Conservation (phyloP, 208 protist species). For the Leishmania aethiopica region DNA sequence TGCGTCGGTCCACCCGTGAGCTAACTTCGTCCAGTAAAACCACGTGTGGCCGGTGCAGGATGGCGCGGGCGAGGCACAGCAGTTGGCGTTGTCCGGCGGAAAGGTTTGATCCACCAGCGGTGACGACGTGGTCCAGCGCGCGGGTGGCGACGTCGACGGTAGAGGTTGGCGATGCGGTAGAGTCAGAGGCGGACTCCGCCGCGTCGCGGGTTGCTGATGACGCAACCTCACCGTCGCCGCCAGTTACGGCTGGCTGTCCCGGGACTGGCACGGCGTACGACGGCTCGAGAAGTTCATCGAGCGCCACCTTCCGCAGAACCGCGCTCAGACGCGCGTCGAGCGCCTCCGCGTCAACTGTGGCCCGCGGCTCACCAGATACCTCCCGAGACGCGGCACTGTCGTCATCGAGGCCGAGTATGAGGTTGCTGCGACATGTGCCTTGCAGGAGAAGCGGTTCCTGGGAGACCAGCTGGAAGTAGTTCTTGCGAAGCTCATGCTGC, state of each 20-base stretch:
- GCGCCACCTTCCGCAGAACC: constrained; percentile 43
- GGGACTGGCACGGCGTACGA: background rate
- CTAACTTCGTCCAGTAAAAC: constrained; percentile 98
- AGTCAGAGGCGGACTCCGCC: background rate
- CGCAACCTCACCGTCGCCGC: constrained; percentile 4
- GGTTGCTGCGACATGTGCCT: constrained; percentile 95
- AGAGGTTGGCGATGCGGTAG: background rate
- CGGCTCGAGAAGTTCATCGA: constrained; percentile 46
- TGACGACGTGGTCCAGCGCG: constrained; percentile 61
- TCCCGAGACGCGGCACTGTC: background rate
- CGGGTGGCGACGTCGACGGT: constrained; percentile 17
- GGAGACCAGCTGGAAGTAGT: constrained; percentile 96
- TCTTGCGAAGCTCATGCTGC: constrained; percentile 68
- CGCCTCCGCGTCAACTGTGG: background rate
- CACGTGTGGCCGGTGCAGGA: constrained; percentile 89
- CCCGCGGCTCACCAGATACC: background rate
- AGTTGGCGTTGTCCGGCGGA: constrained; percentile 96
- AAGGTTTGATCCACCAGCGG: constrained; percentile 88
- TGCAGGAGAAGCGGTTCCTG: constrained; percentile 97
- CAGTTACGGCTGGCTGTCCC: constrained; percentile 1
- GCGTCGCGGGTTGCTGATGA: background rate
- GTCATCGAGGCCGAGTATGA: constrained; percentile 67
- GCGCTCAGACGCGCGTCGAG: constrained; percentile 44
- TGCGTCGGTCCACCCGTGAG: constrained; percentile 74
- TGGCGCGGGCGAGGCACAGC: constrained; percentile 95